These are phyloP conservation scores for Halenospora varia DNA, from an alignment of 495 filamentous ascomycete genomes.

Conservation along the genomic window DNA sequence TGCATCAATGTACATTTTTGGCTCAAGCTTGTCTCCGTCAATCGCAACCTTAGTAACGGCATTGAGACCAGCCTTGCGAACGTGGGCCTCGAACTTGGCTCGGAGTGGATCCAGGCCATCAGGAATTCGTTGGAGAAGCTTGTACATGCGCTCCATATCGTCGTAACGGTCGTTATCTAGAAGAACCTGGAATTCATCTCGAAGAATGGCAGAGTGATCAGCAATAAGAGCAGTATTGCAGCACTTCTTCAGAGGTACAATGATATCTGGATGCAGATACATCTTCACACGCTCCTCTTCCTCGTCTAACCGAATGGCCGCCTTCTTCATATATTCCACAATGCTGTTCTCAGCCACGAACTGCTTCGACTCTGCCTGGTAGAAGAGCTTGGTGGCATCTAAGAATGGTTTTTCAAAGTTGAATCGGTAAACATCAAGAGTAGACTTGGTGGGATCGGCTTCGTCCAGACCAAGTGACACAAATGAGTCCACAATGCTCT, in stretches of 20 bases:
- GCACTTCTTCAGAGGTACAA: conserved; percentile 72
- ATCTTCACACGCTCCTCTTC: conserved; percentile 92
- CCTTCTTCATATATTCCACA: conserved; percentile 99
- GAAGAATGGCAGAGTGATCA: conserved; percentile 74
- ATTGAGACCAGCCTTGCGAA: conserved; percentile 78
- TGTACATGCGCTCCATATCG: conserved; percentile 95
- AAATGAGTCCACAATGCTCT: conserved; percentile 95
- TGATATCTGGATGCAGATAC: conserved; percentile 89
- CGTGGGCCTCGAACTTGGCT: conserved; percentile 85
- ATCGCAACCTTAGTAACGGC: conserved; percentile 89
- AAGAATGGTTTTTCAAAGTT: conserved; percentile 94
- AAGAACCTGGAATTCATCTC: conserved; percentile 95
- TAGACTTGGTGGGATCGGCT: conserved; percentile 86
- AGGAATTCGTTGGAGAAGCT: conserved; percentile 81
- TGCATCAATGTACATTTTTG: conserved; percentile 94
- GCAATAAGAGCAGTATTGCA: conserved; percentile 89
- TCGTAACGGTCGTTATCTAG: conserved; percentile 92
- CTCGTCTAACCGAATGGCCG: conserved; percentile 83
- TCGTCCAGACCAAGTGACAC: conserved; percentile 95
- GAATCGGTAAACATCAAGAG: conserved; percentile 86
- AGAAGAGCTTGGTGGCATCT: conserved; percentile 76
- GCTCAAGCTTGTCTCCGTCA: conserved; percentile 87
- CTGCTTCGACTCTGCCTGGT: conserved; percentile 85
- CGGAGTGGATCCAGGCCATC: conserved; percentile 91
- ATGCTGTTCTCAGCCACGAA: conserved; percentile 97